Conservation (phyloP, 2,329 filamentous ascomycete genomes). For the Byssochlamys sp. region DNA sequence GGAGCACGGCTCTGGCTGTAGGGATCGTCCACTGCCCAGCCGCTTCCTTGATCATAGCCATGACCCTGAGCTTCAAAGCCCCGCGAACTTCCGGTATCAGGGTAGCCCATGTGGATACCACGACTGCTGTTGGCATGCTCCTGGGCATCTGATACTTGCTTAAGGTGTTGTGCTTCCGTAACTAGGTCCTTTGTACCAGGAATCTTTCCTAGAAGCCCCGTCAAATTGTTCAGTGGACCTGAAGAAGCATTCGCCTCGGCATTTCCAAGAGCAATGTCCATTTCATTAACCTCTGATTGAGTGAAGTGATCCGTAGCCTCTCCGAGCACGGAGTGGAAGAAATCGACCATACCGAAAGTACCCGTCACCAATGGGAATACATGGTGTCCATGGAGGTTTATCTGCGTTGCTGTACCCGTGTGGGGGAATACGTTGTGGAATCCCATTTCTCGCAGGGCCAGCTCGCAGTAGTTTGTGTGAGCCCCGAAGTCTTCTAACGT, state of each 20-base stretch:
- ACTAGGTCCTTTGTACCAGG: constrained; percentile 63
- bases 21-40: constrained; percentile 19
- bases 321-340: constrained; percentile 65
- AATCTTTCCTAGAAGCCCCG: constrained; percentile 64
- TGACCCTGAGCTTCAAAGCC: constrained; percentile 12
- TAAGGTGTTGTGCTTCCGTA: constrained; percentile 54
- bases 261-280: constrained; percentile 63
- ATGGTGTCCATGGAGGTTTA: constrained; percentile 55
- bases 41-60: constrained; percentile 11
- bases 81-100: constrained; percentile 13
- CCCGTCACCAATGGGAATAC: constrained; percentile 65
- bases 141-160: constrained; percentile 53
- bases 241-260: constrained; percentile 47
- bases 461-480: constrained; percentile 75
- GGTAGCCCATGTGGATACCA: constrained; percentile 20
- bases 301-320: constrained; percentile 78
- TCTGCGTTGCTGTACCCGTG: constrained; percentile 57
- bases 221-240: constrained; percentile 50
- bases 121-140: constrained; percentile 48
- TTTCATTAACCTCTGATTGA: constrained; percentile 73
- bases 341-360: constrained; percentile 71
- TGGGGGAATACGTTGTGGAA: constrained; percentile 62
- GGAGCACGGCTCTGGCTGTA: constrained; percentile 23
- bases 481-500: constrained; percentile 71
- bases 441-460: constrained; percentile 64